Evolutionary conservation across 2,329 filamentous ascomycete genomes (phyloP).

Genomic region (Metarhizium sp.): DNA sequence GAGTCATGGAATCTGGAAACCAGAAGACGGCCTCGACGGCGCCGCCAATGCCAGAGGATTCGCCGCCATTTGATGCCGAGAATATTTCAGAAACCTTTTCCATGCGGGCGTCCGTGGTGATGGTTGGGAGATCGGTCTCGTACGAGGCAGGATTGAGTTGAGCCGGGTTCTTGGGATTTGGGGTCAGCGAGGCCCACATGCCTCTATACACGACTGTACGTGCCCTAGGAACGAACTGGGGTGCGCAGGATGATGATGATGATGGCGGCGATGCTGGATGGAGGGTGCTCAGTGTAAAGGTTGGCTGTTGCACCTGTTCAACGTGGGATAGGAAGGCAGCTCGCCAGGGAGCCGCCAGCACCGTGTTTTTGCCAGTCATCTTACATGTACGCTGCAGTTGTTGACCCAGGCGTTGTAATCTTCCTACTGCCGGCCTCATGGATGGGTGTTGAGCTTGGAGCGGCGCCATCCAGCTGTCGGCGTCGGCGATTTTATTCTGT

Average conservation of each 20-base stretch:
- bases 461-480: neutral
- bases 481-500: no score
- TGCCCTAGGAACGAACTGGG: constrained; percentile 45
- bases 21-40: constrained; percentile 80
- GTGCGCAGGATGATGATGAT: constrained; percentile 24
- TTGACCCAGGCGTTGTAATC: constrained; percentile 4
- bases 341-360: constrained; percentile 42
- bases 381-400: constrained; percentile 16
- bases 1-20: constrained; percentile 58
- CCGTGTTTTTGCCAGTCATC: constrained; percentile 14
- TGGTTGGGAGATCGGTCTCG: constrained; percentile 68
- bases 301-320: constrained; percentile 34
- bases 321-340: constrained; percentile 41
- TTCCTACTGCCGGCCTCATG: neutral
- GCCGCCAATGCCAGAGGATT: constrained; percentile 50
- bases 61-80: constrained; percentile 27
- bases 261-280: constrained; percentile 23
- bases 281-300: constrained; percentile 42
- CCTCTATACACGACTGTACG: constrained; percentile 80
- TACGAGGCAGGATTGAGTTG: constrained; percentile 59
- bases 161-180: constrained; percentile 64
- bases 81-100: constrained; percentile 67
- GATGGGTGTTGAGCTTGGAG: neutral
- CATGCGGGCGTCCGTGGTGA: constrained; percentile 87
- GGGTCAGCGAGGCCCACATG: constrained; percentile 66